Evolutionary conservation across 2,329 filamentous ascomycete genomes (phyloP), one percentile per base, ranked within the genome.

Genomic region (Triangularia verruculosa): DNA sequence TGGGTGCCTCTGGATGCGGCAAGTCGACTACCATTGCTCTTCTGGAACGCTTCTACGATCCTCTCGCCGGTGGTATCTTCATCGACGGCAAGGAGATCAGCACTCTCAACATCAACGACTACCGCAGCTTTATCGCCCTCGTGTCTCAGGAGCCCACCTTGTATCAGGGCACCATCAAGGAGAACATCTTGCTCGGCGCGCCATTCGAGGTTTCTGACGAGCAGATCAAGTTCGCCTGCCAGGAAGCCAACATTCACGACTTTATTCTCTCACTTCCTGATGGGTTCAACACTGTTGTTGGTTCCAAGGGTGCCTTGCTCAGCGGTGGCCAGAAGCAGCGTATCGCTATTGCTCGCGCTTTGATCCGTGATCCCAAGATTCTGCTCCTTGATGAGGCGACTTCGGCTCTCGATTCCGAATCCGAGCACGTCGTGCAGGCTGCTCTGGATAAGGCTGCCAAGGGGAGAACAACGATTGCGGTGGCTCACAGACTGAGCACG

Each of bases 241-340:
- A 89, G 64, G 92, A 97, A 74, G 91, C 93, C 69, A 96, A 96
- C 73, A 96, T 96, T 68, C 93, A 93, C 77, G 92, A 96, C 72
- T 96, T 96, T 73, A 93, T 97, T 78, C 81, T 91, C 70, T 94
- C 90, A 4, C 80, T 96, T 17, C 92, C 91, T 0, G 92, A 96
- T 1, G 93, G 92, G 15, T 93, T 97, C 79, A 85, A 88, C 72
- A 97, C 93, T 0, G 74, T 93, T 1, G 93, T 96, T 28, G 94
- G 95, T 27, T 91, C 85, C 74, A 96, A 97, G 78, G 95, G 94
- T 53, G 84, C 87, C 15, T 85, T 97, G 74, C 79, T 97, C 15
- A 93, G 89, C 1, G 94, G 95, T 61, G 95, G 94, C 0, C 95
- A 98, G 77, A 97, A 97, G 74, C 94, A 98, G 77, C 90, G 95